Conservation (phyloP, 78 protist genomes). For the Anaeramoeba ignava region DNA sequence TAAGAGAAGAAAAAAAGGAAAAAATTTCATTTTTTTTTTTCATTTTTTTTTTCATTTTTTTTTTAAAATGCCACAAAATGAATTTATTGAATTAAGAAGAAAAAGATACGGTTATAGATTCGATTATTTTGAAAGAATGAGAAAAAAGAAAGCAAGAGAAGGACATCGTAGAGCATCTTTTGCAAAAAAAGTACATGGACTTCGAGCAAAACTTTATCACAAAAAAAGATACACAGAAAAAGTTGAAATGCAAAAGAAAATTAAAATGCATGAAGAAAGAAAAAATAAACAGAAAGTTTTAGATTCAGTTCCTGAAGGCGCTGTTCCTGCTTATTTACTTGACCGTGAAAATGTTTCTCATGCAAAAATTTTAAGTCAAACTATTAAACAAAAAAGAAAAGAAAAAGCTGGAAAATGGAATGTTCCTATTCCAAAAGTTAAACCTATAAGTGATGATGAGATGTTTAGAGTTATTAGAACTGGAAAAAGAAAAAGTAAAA, state of each 20-base stretch:
- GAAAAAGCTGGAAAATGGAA: slow-evolving; percentile 98
- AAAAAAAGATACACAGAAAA: slow-evolving; percentile 87
- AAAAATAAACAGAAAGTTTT: slow-evolving; percentile 53
- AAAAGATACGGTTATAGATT: slow-evolving; percentile 9
- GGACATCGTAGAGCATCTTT: slow-evolving; percentile 61
- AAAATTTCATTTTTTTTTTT: no score
- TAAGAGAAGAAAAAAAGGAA: no score
- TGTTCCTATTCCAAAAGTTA: slow-evolving; percentile 94
- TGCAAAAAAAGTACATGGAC: slow-evolving; percentile 77
- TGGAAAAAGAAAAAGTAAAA: slow-evolving; percentile 83
- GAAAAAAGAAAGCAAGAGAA: slow-evolving; percentile 82
- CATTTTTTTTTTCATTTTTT: no score
- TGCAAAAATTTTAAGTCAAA: slow-evolving; percentile 83
- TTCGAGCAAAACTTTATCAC: slow-evolving; percentile 77
- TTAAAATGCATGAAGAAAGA: slow-evolving; percentile 79
- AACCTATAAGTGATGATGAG: slow-evolving; percentile 79
- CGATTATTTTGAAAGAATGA: slow-evolving; percentile 25
- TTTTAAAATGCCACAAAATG: slow-evolving; percentile 19
- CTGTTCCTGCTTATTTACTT: slow-evolving; percentile 92
- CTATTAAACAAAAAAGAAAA: slow-evolving; percentile 93
- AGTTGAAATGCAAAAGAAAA: slow-evolving; percentile 23
- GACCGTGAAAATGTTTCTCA: slow-evolving; percentile 82
- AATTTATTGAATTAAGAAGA: slow-evolving; percentile 9
- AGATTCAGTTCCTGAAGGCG: slow-evolving; percentile 63
- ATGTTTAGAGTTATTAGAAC: slow-evolving; percentile 80